These are phyloP conservation scores for Didymella arachidicola DNA, from an alignment of 2,329 filamentous ascomycete species.

Conservation along the genomic window DNA sequence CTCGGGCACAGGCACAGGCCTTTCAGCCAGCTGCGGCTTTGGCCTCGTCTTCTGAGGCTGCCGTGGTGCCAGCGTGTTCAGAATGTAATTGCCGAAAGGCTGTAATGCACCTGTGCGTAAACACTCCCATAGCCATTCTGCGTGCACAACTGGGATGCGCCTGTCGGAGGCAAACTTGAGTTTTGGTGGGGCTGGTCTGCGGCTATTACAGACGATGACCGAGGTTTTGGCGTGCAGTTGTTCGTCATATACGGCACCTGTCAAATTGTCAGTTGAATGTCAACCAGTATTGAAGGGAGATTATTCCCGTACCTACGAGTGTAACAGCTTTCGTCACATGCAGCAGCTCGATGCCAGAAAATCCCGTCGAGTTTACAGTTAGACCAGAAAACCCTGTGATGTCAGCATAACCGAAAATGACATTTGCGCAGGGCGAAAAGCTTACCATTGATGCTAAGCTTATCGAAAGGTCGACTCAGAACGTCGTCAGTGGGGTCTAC, in stretches of 20 bases:
- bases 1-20: slow-evolving; percentile 31
- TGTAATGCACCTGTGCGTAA: slow-evolving; percentile 63
- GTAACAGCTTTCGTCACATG: slow-evolving; percentile 80
- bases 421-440: slow-evolving; percentile 16
- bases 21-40: slow-evolving; percentile 24
- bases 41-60: slow-evolving; percentile 26
- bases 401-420: slow-evolving; percentile 27
- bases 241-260: slow-evolving; percentile 80
- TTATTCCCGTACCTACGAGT: slow-evolving; percentile 66
- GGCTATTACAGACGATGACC: slow-evolving; percentile 75
- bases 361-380: slow-evolving; percentile 80
- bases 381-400: slow-evolving; percentile 69
- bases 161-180: slow-evolving; percentile 77
- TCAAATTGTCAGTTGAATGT: slow-evolving; percentile 26
- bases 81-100: slow-evolving; percentile 55
- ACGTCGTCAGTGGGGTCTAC: slow-evolving; percentile 73
- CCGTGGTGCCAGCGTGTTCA: slow-evolving; percentile 28
- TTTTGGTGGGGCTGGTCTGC: slow-evolving; percentile 72
- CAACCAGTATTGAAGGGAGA: neutral
- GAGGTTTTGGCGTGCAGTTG: slow-evolving; percentile 75
- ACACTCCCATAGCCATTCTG: slow-evolving; percentile 86
- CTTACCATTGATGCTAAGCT: slow-evolving; percentile 69
- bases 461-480: slow-evolving; percentile 77
- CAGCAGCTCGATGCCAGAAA: slow-evolving; percentile 82
- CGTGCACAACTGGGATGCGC: slow-evolving; percentile 80